Conservation (phyloP, 2,329 filamentous ascomycete genomes). For the Pseudopithomyces chartarum region DNA sequence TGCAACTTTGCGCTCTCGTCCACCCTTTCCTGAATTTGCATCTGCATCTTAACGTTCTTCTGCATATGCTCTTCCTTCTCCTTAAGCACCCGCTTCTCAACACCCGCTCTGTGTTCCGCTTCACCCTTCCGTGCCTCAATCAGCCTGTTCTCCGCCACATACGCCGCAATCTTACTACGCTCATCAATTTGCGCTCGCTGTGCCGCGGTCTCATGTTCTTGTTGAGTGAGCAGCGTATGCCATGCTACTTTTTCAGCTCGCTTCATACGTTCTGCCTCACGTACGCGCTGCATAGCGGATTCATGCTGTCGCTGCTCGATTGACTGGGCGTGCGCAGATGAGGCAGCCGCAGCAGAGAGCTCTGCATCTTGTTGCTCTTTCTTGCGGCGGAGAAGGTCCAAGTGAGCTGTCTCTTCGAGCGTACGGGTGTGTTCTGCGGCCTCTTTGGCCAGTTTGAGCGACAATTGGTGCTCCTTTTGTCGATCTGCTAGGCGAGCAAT, state of each 20-base stretch:
- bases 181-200: conserved; percentile 30
- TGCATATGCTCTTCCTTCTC: conserved; percentile 42
- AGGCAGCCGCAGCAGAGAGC: conserved; percentile 22
- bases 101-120: conserved; percentile 29
- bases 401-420: conserved; percentile 35
- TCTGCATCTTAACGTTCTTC: conserved; percentile 39
- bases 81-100: conserved; percentile 34
- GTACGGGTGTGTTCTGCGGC: conserved; percentile 32
- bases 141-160: conserved; percentile 24
- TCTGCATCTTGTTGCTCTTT: conserved; percentile 34
- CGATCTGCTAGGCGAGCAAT: conserved; percentile 36
- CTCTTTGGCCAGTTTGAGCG: conserved; percentile 32
- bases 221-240: conserved; percentile 35
- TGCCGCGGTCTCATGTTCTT: conserved; percentile 32
- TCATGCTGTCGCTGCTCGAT: conserved; percentile 39
- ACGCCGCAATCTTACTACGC: conserved; percentile 19
- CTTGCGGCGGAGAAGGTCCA: conserved; percentile 32
- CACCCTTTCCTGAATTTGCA: conserved; percentile 31
- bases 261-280: conserved; percentile 38
- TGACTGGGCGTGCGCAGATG: conserved; percentile 23
- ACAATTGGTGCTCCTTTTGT: conserved; percentile 38
- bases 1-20: conserved; percentile 40
- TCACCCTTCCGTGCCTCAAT: conserved; percentile 31
- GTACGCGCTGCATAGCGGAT: conserved; percentile 35
- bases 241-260: conserved; percentile 34